Evolutionary conservation across 306 rosid species (phyloP), one percentile per base, ranked within the genome.

Genomic region (Casuarina equisetifolia): DNA sequence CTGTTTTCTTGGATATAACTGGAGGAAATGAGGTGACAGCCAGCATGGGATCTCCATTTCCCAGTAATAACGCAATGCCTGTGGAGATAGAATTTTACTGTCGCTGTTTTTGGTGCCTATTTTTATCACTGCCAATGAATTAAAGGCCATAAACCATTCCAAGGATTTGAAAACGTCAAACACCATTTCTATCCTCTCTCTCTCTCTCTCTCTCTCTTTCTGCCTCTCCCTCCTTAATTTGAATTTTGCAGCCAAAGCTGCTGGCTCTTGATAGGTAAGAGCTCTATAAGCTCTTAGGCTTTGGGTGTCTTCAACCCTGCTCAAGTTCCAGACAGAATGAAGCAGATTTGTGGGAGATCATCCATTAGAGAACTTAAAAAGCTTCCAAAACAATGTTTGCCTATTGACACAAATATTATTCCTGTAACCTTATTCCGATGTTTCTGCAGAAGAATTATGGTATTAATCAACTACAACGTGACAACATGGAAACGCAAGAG

Each of bases 31-130:
- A 48, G 63, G 53, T 48, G 70, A 68, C 75, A 68, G 55, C 52
- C 72, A 3, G 55, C 32, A 39, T 38, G 25, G 49, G 75, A 79
- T 43, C 69, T 59, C 19, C 55, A 49, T 40, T 58, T 42, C 80
- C 80, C 52, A 68, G 13, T 70, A 80, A 59, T 25, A 17, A 40
- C 80, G 84, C 76, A 48, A 59, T 40, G 35, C 48, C 59, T 80
- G 67, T 75, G 84, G 80, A 66, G 71, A 16, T n/a, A 70, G 59
- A 49, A 25, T 64, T 52, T 43, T 35, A 15, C 5, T 0, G 19
- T 69, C 68, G 49, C 25, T 49, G 72, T 57, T 50, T 35, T 25
- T 70, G 19, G 57, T 2, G 32, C 42, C 73, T 71, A 40, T 81
- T 70, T 59, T 75, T 75, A 64, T 73, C 1, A 43, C 15, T 42